These are phyloP conservation scores for Ustilago lituana DNA, from an alignment of 1,284 basidiomycete species.

Conservation along the genomic window DNA sequence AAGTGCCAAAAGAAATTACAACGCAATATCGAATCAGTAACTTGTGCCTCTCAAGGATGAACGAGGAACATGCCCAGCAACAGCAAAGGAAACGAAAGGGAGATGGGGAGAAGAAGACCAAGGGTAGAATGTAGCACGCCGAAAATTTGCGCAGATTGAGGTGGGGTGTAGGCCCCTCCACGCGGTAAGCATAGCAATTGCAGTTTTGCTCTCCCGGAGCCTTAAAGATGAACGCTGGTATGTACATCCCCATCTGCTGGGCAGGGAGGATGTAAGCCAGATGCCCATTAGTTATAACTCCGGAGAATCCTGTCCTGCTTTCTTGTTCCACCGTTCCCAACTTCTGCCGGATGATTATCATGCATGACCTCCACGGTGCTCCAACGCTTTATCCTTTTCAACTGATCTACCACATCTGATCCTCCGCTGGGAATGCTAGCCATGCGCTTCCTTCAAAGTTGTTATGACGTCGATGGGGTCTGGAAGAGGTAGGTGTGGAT, in stretches of 20 bases:
- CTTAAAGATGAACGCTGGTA: conserved; percentile 65
- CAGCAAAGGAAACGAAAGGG: not conserved
- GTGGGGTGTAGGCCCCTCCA: conserved; percentile 19
- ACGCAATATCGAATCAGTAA: conserved; percentile 2
- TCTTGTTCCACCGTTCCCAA: no score
- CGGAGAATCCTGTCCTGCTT: conserved; percentile 21
- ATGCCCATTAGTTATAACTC: conserved; percentile 67
- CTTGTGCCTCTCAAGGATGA: not conserved
- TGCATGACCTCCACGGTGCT: no score
- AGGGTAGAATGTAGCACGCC: conserved; percentile 43
- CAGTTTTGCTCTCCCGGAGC: conserved; percentile 62
- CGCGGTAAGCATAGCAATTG: conserved; percentile 54
- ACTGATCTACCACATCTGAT: no score
- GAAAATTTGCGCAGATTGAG: conserved; percentile 51
- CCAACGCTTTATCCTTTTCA: no score
- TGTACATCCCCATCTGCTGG: conserved; percentile 7
- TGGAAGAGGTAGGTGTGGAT: not conserved
- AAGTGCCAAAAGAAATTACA: not conserved
- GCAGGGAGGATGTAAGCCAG: conserved; percentile 29
- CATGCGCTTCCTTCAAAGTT: no score
- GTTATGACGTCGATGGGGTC: no score
- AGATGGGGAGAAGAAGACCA: not conserved
- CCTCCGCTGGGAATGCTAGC: no score
- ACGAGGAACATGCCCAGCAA: no score
- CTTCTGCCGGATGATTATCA: no score